phyloP scores from a whole-genome alignment of 257 asterid species.

The Ajuga chamaepitys region DNA sequence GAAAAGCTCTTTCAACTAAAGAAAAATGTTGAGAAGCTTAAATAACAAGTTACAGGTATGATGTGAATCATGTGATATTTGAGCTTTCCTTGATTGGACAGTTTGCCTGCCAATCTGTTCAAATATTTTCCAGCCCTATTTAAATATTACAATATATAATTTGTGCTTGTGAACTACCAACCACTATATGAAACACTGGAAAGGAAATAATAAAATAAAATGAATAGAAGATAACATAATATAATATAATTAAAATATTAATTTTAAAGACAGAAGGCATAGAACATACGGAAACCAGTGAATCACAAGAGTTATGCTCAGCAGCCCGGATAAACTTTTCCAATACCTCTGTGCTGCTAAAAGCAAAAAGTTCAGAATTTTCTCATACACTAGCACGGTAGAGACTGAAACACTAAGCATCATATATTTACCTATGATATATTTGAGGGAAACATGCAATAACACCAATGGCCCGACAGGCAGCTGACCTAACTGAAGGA shows the following conservation, averaged over 20 bases:
- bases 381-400: not conserved
- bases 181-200: not conserved
- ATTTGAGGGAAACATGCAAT: slow-evolving; percentile 78
- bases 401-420: slow-evolving; percentile 6
- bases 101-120: not conserved
- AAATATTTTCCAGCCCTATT: not conserved
- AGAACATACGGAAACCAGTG: slow-evolving; percentile 64
- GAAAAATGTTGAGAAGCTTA: not conserved
- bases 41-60: not conserved
- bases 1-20: not conserved
- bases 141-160: too few relatives aligned
- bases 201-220: not conserved
- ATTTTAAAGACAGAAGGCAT: not conserved
- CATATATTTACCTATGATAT: slow-evolving; percentile 51
- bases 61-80: not conserved
- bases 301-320: slow-evolving; percentile 46
- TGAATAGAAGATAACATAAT: not conserved
- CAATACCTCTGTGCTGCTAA: slow-evolving; percentile 55
- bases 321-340: slow-evolving; percentile 67
- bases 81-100: not conserved
- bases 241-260: too few relatives aligned
- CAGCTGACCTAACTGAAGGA: slow-evolving; percentile 89
- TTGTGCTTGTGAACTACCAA: too few relatives aligned
- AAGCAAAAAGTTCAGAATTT: slow-evolving; percentile 13
- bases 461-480: slow-evolving; percentile 95